These are phyloP conservation scores for Myxozyma lipomycoides DNA, from an alignment of 805 yeast genomes.

Conservation along the genomic window DNA sequence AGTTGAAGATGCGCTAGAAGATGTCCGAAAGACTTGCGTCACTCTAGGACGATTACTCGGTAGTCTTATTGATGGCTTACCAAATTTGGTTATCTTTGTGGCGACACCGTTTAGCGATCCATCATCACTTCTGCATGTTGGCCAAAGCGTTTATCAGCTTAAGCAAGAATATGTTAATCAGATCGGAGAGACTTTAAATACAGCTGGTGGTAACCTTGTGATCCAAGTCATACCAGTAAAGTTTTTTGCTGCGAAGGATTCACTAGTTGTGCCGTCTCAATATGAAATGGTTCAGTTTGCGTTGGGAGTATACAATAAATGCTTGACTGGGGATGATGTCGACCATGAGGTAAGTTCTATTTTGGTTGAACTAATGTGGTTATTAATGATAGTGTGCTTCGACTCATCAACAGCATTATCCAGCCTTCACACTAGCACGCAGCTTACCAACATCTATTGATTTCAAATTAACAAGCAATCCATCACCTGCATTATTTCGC, in stretches of 20 bases:
- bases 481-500: conserved; percentile 40
- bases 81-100: conserved; percentile 14
- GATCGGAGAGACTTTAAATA: conserved; percentile 1
- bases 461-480: conserved; percentile 32
- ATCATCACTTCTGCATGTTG: conserved; percentile 20
- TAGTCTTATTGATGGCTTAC: conserved; percentile 5
- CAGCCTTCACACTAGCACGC: conserved; percentile 38
- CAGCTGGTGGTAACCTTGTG: conserved; percentile 8
- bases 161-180: conserved; percentile 16
- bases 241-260: conserved; percentile 30
- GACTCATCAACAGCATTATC: conserved; percentile 17
- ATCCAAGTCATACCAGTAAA: conserved; percentile 23
- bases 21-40: conserved; percentile 8
- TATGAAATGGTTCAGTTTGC: conserved; percentile 31
- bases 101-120: conserved; percentile 25
- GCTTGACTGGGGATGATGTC: conserved; percentile 15
- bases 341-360: neutral
- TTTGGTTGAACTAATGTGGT: neutral
- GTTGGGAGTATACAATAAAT: conserved; percentile 35
- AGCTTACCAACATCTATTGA: conserved; percentile 35
- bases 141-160: conserved; percentile 18
- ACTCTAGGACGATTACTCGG: conserved; percentile 8
- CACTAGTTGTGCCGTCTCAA: conserved; percentile 34
- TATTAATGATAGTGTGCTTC: neutral
- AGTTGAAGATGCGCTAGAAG: conserved; percentile 18